Conservation (phyloP, 257 asterid genomes). For the Capsicum rhomboideum region DNA sequence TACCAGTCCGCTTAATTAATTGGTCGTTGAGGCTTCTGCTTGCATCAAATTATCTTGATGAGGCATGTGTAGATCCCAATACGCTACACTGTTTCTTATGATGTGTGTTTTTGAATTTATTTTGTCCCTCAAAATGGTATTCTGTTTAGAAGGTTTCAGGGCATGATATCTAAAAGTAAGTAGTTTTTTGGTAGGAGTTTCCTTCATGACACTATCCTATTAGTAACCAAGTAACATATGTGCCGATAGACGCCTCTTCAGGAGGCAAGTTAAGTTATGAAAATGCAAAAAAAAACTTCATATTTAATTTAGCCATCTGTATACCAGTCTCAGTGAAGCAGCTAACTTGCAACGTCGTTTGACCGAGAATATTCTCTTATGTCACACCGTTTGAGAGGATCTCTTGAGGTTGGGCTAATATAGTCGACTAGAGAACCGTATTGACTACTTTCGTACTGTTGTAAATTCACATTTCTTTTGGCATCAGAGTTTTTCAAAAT, state of each 20-base stretch:
- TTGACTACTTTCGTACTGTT: slow-evolving; percentile 56
- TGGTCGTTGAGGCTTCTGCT: too few relatives aligned
- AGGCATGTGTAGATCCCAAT: too few relatives aligned
- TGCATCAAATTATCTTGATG: too few relatives aligned
- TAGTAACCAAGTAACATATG: background rate
- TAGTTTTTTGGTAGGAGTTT: too few relatives aligned
- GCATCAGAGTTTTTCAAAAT: slow-evolving; percentile 38
- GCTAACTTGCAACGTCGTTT: slow-evolving; percentile 49
- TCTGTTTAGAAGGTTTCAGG: too few relatives aligned
- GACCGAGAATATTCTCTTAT: slow-evolving; percentile 40
- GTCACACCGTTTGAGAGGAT: slow-evolving; percentile 40
- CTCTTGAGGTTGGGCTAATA: slow-evolving; percentile 45
- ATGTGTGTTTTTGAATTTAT: too few relatives aligned
- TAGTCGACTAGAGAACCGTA: slow-evolving; percentile 35
- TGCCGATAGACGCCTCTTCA: slow-evolving; percentile 59
- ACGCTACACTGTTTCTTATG: too few relatives aligned
- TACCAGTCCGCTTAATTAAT: too few relatives aligned
- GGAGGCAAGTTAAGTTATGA: slow-evolving; percentile 46
- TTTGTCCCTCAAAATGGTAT: too few relatives aligned
- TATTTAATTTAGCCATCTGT: slow-evolving; percentile 59
- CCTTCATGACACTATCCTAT: too few relatives aligned
- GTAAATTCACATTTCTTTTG: slow-evolving; percentile 47
- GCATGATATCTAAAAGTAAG: too few relatives aligned
- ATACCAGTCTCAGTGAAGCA: slow-evolving; percentile 66
- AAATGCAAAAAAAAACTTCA: slow-evolving; percentile 37